A percentile compares a stretch with the other conserved stretches of the same genome.
Conservation (phyloP, 2,329 filamentous ascomycete species). For the Penicillium paneum region DNA sequence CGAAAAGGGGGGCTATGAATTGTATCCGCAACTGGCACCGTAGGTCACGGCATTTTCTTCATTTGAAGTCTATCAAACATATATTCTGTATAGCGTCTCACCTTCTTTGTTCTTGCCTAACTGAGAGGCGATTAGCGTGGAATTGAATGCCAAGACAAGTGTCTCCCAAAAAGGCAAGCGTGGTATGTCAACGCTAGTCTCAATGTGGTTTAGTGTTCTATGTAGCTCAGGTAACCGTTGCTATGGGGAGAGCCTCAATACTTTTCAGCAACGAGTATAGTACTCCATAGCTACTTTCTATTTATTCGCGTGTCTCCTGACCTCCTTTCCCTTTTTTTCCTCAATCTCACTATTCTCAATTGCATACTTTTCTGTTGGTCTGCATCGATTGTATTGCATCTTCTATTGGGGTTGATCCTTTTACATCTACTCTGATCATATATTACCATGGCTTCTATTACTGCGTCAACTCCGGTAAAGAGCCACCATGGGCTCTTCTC, state of each 20-base stretch:
- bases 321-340: constrained; percentile 19
- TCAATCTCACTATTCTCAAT: constrained; percentile 23
- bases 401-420: constrained; percentile 18
- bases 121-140: background rate
- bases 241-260: constrained; percentile 32
- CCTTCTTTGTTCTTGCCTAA: constrained; percentile 3
- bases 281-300: constrained; percentile 22
- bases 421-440: constrained; percentile 19
- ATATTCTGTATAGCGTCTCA: background rate
- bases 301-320: constrained; percentile 36
- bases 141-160: constrained; percentile 23
- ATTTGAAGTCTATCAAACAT: background rate
- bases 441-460: constrained; percentile 72
- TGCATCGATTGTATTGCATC: constrained; percentile 33
- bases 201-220: constrained; percentile 33
- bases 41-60: background rate
- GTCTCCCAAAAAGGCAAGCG: constrained; percentile 50
- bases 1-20: background rate
- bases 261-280: constrained; percentile 22
- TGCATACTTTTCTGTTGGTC: constrained; percentile 19
- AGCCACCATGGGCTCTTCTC: constrained; percentile 92
- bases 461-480: constrained; percentile 88
- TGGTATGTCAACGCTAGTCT: constrained; percentile 44
- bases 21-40: background rate
- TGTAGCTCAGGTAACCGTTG: constrained; percentile 42